Evolutionary conservation across 306 rosid genomes (phyloP).

Genomic region (Parietaria judaica): DNA sequence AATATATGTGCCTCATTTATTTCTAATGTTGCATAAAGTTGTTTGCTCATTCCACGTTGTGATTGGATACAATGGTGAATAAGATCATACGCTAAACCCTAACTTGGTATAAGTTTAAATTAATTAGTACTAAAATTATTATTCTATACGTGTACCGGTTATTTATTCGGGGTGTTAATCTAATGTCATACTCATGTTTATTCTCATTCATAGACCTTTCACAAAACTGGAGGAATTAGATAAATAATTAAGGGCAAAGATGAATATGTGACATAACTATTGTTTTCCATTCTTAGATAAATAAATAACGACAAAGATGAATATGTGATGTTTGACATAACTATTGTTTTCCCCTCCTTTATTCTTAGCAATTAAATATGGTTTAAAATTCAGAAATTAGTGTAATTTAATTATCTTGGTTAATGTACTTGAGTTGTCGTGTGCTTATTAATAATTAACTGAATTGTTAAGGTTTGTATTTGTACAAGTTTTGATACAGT

Average conservation of each 20-base stretch:
- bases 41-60: not conserved
- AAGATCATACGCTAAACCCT: not conserved
- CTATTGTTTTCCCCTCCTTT: too few species aligned
- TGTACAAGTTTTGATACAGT: not conserved
- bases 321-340: too few species aligned
- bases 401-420: not conserved
- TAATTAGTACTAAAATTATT: not conserved
- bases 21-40: slow-evolving; percentile 74
- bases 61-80: not conserved
- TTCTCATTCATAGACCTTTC: too few species aligned
- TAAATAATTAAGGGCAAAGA: too few species aligned
- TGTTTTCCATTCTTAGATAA: too few species aligned
- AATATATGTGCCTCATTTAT: slow-evolving; percentile 3
- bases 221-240: too few species aligned
- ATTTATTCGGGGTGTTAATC: too few species aligned
- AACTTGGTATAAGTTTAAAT: not conserved
- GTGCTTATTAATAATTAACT: not conserved
- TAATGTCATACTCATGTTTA: too few species aligned
- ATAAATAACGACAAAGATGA: too few species aligned
- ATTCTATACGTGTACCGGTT: too few species aligned
- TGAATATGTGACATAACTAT: too few species aligned
- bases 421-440: not conserved
- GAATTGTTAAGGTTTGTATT: not conserved
- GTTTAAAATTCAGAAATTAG: not conserved
- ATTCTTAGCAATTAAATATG: too few species aligned